A percentile compares a stretch with the other conserved stretches of the same genome.
Evolutionary conservation across 1,284 basidiomycete genomes (phyloP).

Genomic region (Moesziomyces parantarcticus): DNA sequence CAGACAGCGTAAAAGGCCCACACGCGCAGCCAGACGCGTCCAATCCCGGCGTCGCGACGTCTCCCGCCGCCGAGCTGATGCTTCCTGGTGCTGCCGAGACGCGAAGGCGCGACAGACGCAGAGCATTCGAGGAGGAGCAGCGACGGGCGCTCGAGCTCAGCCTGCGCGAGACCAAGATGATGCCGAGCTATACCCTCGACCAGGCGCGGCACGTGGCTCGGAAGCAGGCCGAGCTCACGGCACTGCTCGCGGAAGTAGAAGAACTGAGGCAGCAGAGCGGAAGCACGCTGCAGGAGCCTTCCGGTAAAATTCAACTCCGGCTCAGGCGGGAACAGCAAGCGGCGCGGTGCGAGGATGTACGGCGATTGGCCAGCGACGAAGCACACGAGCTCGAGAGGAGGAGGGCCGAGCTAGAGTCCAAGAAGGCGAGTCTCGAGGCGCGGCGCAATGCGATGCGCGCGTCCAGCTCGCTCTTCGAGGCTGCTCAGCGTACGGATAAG

Average conservation of each 20-base stretch:
- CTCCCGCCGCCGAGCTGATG: not conserved
- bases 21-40: not conserved
- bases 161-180: constrained; percentile 51
- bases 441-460: constrained; percentile 18
- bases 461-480: constrained; percentile 14
- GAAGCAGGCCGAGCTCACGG: constrained; percentile 23
- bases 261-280: constrained; percentile 6
- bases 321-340: constrained; percentile 27
- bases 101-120: constrained; percentile 26
- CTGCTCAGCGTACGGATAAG: constrained; percentile 7
- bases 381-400: constrained; percentile 8
- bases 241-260: constrained; percentile 10
- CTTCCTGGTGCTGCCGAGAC: constrained; percentile 8
- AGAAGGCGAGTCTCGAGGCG: constrained; percentile 17
- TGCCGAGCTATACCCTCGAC: constrained; percentile 44
- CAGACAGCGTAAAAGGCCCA: not conserved
- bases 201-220: constrained; percentile 17
- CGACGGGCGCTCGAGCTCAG: constrained; percentile 38
- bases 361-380: constrained; percentile 23
- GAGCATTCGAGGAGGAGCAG: constrained; percentile 39
- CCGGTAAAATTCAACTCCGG: constrained; percentile 24
- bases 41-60: not conserved
- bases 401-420: constrained; percentile 10
- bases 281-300: constrained; percentile 10
- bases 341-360: constrained; percentile 11